Evolutionary conservation across 2,329 filamentous ascomycete genomes (phyloP), one percentile per base, ranked within the genome.

Genomic region (Exophiala lecanii-corni): DNA sequence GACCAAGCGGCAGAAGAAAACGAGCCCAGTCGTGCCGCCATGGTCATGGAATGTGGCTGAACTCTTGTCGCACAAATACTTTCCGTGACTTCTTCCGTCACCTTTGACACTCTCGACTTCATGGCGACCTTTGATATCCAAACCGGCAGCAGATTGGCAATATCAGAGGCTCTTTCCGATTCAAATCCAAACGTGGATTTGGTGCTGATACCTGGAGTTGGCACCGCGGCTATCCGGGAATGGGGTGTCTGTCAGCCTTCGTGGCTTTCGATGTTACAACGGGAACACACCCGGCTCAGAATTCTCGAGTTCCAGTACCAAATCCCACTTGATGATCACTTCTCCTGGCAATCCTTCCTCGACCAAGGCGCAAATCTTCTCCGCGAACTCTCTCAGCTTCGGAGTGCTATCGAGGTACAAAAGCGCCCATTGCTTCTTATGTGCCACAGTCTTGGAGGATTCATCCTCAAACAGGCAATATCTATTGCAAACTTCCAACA

Each of bases 391-490:
- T 16, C 33, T 20, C 15, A 36, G 13, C 18, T 36, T 36, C 33
- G 13, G 33, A 36, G 15, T 16, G 18, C 15, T 3, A 36, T 36
- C 33, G 18, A 20, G 3, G 15, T 13, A 36, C 33, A 20, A 13
- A 36, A 36, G 33, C 38, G 38, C 16, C 46, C 46, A 26, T 28
- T 49, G 37, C 17, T 49, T 17, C 10, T 47, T 35, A 37, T 49
- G 2, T 47, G 46, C 38, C 46, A 49, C 17, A 47, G 46, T 33
- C 16, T 49, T n/a, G 46, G 46, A 21, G 46, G 46, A 10, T 32
- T 49, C 30, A 26, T 49, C 12, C 18, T 43, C 32, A 49, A 49
- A 36, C 46, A 49, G 28, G 46, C 46, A 41, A 46, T 49, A 12
- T 49, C 35, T 19, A 32, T 49, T 28, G 46, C 46, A 26, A 49